phyloP scores from a whole-genome alignment of 352 stramenopile genomes.

The Globisporangium nunn region DNA sequence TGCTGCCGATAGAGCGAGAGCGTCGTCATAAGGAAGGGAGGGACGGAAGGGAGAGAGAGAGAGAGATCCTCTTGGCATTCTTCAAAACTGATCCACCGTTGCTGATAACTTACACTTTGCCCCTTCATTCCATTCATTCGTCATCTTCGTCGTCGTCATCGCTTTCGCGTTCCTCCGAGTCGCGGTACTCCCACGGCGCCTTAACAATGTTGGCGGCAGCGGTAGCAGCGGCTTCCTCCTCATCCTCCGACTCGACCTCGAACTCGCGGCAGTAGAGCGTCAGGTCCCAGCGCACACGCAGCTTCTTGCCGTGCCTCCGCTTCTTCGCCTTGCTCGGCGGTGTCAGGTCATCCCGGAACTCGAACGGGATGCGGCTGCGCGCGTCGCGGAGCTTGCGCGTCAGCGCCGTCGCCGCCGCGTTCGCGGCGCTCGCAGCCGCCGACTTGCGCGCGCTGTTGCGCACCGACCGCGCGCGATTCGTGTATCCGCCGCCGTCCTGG shows the following conservation, averaged over 20 bases:
- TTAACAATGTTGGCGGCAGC: conserved; percentile 15
- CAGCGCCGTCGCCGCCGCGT: conserved; percentile 19
- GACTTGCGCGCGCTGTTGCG: conserved; percentile 32
- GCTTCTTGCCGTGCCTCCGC: conserved; percentile 31
- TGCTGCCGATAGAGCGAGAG: neutral
- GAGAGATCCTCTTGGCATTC: neutral
- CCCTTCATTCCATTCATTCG: neutral
- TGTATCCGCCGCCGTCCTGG: conserved; percentile 23
- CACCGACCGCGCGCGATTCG: conserved; percentile 36
- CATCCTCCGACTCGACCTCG: conserved; percentile 49
- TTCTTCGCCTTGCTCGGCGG: conserved; percentile 16
- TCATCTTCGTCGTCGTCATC: conserved; percentile 37
- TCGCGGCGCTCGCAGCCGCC: conserved; percentile 20
- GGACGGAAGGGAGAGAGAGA: no score
- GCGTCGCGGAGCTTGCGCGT: conserved; percentile 41
- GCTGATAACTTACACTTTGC: neutral
- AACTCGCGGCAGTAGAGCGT: conserved; percentile 43
- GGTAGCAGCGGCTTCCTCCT: conserved; percentile 28
- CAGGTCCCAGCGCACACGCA: conserved; percentile 37
- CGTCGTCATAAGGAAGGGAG: no score
- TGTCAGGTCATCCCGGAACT: conserved; percentile 45
- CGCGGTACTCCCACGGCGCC: conserved; percentile 15
- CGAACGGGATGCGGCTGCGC: conserved; percentile 40
- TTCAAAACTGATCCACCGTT: neutral
- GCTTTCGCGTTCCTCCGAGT: conserved; percentile 13